Conservation (phyloP, 2,329 filamentous ascomycete species). For the Aspergillus fischeri region DNA sequence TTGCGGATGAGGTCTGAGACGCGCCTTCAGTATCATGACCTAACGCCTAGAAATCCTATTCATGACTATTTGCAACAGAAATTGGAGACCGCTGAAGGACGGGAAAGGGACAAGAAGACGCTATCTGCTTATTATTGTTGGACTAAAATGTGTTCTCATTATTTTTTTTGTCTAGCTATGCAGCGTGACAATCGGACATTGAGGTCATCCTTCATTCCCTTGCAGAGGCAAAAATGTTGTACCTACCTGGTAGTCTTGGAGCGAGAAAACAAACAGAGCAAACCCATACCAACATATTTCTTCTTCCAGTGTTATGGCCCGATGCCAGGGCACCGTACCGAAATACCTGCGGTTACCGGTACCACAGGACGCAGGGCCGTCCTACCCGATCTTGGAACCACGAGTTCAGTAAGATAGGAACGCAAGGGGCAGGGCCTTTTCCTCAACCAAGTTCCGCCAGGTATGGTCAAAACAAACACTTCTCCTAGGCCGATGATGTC, state of each 20-base stretch:
- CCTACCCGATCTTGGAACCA: slow-evolving; percentile 17
- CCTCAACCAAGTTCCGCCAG: slow-evolving; percentile 12
- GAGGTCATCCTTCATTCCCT: slow-evolving; percentile 5
- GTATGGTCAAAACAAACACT: slow-evolving; percentile 16
- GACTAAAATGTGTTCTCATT: neutral
- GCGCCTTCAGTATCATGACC: neutral
- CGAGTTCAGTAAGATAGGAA: slow-evolving; percentile 16
- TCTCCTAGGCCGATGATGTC: neutral
- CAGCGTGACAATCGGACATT: neutral
- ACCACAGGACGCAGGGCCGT: slow-evolving; percentile 12
- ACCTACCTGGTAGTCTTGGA: neutral
- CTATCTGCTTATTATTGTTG: neutral
- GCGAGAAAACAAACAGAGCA: slow-evolving; percentile 8
- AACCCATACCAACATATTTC: slow-evolving; percentile 9
- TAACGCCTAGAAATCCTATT: neutral
- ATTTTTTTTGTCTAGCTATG: neutral
- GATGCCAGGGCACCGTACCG: neutral
- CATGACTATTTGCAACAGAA: neutral
- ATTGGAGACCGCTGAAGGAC: slow-evolving; percentile 1
- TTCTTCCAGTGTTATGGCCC: slow-evolving; percentile 11
- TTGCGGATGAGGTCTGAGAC: neutral
- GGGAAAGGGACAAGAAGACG: slow-evolving; percentile 5
- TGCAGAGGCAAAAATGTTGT: slow-evolving; percentile 7
- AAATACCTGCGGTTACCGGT: neutral
- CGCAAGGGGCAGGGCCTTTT: slow-evolving; percentile 14